Percentiles rank a stretch among this genome's conserved stretches.
Evolutionary conservation across 108 stramenopile species (phyloP).

Genomic region (Cyclostephanos invisitatus): DNA sequence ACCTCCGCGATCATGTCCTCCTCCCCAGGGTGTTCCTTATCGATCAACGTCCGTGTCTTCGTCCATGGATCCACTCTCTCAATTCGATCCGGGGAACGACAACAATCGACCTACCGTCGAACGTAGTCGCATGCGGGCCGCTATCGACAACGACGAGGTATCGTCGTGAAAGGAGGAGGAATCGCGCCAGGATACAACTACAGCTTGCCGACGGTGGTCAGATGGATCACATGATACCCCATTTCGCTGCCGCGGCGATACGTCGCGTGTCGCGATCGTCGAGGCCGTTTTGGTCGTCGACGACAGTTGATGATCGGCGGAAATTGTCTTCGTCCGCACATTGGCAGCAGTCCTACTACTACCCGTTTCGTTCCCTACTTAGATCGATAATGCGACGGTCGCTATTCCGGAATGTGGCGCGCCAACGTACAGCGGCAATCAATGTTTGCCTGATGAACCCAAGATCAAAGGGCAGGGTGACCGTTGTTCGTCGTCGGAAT

Average conservation of each 20-base stretch:
- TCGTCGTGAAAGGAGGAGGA: neutral
- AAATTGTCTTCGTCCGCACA: too few species aligned
- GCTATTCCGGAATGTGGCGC: slow-evolving; percentile 13
- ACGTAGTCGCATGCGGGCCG: neutral
- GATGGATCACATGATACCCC: slow-evolving; percentile 44
- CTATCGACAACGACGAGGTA: neutral
- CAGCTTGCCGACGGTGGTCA: slow-evolving; percentile 44
- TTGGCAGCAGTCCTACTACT: neutral
- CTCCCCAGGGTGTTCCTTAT: slow-evolving; percentile 53
- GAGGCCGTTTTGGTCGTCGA: too few species aligned
- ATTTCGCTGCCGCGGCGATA: slow-evolving; percentile 38
- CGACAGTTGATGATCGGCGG: too few species aligned
- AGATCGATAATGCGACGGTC: neutral
- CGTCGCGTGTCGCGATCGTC: slow-evolving; percentile 21
- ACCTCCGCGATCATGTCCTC: slow-evolving; percentile 65
- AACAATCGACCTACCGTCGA: neutral
- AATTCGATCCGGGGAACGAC: slow-evolving; percentile 40
- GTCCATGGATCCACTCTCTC: neutral
- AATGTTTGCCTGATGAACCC: slow-evolving; percentile 54
- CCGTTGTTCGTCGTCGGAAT: slow-evolving; percentile 3
- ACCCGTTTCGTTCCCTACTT: slow-evolving; percentile 8
- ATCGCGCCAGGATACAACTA: slow-evolving; percentile 31
- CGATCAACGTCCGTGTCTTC: slow-evolving; percentile 4
- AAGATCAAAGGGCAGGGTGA: slow-evolving; percentile 34
- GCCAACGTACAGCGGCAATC: slow-evolving; percentile 30